Conservation (phyloP, 2,329 filamentous ascomycete species). For the Clathrospora elynae region DNA sequence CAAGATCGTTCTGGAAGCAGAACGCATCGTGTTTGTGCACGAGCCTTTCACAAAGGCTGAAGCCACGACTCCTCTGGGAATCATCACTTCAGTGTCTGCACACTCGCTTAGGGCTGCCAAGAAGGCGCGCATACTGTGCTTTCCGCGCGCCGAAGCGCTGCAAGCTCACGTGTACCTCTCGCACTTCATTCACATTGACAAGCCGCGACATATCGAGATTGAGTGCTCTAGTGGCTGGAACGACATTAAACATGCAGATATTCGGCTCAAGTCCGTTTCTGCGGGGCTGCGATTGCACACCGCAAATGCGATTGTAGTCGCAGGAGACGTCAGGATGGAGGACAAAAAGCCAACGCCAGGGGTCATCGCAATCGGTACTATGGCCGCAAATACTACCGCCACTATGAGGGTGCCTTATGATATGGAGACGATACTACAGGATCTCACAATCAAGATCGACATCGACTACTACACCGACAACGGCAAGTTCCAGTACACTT, state of each 20-base stretch:
- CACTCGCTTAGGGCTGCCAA: slow-evolving; percentile 43
- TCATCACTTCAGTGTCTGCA: slow-evolving; percentile 51
- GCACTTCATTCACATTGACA: slow-evolving; percentile 77
- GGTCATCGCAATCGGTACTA: slow-evolving; percentile 51
- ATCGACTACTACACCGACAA: slow-evolving; percentile 71
- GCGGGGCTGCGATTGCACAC: slow-evolving; percentile 64
- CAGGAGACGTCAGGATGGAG: slow-evolving; percentile 50
- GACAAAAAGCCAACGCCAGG: slow-evolving; percentile 54
- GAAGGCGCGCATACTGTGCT: slow-evolving; percentile 69
- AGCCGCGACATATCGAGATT: slow-evolving; percentile 76
- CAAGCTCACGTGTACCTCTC: slow-evolving; percentile 70
- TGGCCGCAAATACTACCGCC: slow-evolving; percentile 56
- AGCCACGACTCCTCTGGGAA: slow-evolving; percentile 53
- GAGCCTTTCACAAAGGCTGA: slow-evolving; percentile 63
- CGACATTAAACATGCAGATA: slow-evolving; percentile 55
- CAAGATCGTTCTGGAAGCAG: slow-evolving; percentile 67
- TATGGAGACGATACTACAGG: slow-evolving; percentile 74
- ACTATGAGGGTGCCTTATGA: slow-evolving; percentile 79
- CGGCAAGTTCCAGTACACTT: slow-evolving; percentile 68
- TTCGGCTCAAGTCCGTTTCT: slow-evolving; percentile 63
- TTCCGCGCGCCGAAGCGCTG: slow-evolving; percentile 71
- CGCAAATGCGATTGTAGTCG: slow-evolving; percentile 54
- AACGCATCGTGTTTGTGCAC: slow-evolving; percentile 68
- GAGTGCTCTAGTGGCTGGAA: slow-evolving; percentile 77
- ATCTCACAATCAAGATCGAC: slow-evolving; percentile 76